phyloP scores from a whole-genome alignment of 1,139 yeast genomes.

The Protomyces inundatus region DNA sequence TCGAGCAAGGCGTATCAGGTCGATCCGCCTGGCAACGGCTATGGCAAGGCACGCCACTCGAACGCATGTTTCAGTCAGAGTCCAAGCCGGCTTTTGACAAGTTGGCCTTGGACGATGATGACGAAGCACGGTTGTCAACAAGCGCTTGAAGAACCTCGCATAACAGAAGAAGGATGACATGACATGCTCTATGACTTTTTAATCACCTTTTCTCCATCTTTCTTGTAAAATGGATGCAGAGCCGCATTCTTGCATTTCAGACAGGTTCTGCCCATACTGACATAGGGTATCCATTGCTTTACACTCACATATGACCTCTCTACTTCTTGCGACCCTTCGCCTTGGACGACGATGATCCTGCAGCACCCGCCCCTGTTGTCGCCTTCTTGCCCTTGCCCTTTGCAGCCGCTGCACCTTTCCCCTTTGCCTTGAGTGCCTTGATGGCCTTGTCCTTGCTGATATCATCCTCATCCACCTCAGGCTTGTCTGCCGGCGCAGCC shows the following conservation, averaged over 20 bases:
- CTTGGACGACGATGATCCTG: slow-evolving; percentile 30
- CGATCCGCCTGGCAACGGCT: slow-evolving; percentile 18
- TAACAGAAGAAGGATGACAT: not conserved
- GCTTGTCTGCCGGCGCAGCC: slow-evolving; percentile 60
- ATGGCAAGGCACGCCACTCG: slow-evolving; percentile 15
- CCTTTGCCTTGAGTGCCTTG: slow-evolving; percentile 43
- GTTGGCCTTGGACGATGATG: not conserved
- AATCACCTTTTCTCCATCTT: not conserved
- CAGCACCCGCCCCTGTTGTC: slow-evolving; percentile 31
- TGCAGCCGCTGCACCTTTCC: slow-evolving; percentile 47
- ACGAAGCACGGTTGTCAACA: not conserved
- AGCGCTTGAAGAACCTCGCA: not conserved
- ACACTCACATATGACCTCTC: not conserved
- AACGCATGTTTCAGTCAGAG: slow-evolving; percentile 10
- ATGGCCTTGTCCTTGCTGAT: slow-evolving; percentile 34
- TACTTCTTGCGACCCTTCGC: slow-evolving; percentile 15
- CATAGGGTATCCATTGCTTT: slow-evolving; percentile 33
- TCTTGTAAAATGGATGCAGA: not conserved
- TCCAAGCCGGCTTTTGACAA: not conserved
- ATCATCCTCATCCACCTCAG: slow-evolving; percentile 40
- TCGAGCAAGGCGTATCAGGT: slow-evolving; percentile 11
- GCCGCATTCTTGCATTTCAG: too few species aligned
- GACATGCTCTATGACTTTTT: not conserved
- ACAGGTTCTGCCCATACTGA: slow-evolving; percentile 34
- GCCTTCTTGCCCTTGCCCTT: slow-evolving; percentile 33